phyloP scores from a whole-genome alignment of 768 basidiomycete genomes.

The Russula brevipes region DNA sequence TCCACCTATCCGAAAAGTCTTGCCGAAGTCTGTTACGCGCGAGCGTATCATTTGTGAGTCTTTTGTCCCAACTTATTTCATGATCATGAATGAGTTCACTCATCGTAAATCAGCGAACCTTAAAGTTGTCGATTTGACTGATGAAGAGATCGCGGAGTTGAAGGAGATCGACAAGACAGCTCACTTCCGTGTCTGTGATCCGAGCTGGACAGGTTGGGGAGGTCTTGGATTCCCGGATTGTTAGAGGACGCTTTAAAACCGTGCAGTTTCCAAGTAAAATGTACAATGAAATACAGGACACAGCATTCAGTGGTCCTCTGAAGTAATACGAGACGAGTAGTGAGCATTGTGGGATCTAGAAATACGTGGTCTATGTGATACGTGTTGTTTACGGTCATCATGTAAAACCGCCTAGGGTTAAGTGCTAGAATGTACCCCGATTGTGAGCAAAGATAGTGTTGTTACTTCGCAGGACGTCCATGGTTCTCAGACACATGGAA shows the following conservation, averaged over 20 bases:
- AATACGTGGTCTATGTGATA: neutral
- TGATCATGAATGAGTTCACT: neutral
- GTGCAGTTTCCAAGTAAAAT: neutral
- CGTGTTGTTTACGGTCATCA: neutral
- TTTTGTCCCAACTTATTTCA: neutral
- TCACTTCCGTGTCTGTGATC: constrained; percentile 62
- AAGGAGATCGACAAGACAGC: constrained; percentile 53
- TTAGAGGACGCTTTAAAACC: neutral
- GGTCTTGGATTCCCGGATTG: constrained; percentile 53
- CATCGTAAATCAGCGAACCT: constrained; percentile 43
- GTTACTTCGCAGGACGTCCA: neutral
- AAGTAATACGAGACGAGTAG: neutral
- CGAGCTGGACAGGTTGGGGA: constrained; percentile 60
- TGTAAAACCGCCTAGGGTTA: neutral
- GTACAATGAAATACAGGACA: neutral
- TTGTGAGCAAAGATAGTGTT: neutral
- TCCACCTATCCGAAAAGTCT: constrained; percentile 36
- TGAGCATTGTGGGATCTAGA: neutral
- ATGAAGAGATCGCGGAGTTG: constrained; percentile 56
- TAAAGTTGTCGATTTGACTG: constrained; percentile 54
- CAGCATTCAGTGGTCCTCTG: neutral
- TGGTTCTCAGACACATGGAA: neutral
- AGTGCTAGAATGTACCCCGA: neutral
- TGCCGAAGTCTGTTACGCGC: constrained; percentile 74
- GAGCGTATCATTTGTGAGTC: constrained; percentile 52